Evolutionary conservation across 192 early-diverging fungal genomes (phyloP), one percentile per base, ranked within the genome.

Genomic region (Allomyces javanicus): DNA sequence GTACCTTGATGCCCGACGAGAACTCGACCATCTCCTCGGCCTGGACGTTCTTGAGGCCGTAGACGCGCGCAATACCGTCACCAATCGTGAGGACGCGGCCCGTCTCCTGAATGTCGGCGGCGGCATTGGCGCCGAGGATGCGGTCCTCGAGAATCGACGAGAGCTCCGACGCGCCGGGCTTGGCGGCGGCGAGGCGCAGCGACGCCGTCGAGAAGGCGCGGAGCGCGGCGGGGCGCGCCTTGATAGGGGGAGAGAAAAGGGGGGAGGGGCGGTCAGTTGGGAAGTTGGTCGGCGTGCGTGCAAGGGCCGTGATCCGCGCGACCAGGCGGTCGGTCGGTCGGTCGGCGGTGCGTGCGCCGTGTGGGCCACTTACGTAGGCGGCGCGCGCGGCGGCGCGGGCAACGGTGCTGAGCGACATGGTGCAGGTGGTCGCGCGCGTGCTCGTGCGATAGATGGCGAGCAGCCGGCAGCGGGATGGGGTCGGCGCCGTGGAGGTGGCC

Each of bases 1-100:
- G 21, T 81, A 87, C 91, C 89, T 91, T 90, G 67, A 99, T 78
- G 77, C 96, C 96, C 78, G 91, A 94, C 73, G 93, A 96, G 85
- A 99, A 99, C 74, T 99, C 96, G 78, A 99, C 96, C 93, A 99
- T 96, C 84, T 99, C 96, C 80, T 99, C 94, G 72, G 94, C 91
- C 83, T 99, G 91, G 69, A 85, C 81, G 79, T 97, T 99, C 85
- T 91, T 94, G 78, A 97, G 84, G 66, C 93, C 96, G 69, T 94
- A 94, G 67, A 99, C 92, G 87, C 96, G 94, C 68, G 96, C 96
- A 83, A 99, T 97, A 94, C 96, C 96, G 80, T 99, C 96, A 88
- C 96, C 94, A 73, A 99, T 94, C 75, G 96, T 97, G 73, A 99
- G 82, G 66, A 99, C 96, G 75, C 94, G 90, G 67, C 94, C 96